Conservation (phyloP, 129 eudicot genomes). For the Tagetes erecta region DNA sequence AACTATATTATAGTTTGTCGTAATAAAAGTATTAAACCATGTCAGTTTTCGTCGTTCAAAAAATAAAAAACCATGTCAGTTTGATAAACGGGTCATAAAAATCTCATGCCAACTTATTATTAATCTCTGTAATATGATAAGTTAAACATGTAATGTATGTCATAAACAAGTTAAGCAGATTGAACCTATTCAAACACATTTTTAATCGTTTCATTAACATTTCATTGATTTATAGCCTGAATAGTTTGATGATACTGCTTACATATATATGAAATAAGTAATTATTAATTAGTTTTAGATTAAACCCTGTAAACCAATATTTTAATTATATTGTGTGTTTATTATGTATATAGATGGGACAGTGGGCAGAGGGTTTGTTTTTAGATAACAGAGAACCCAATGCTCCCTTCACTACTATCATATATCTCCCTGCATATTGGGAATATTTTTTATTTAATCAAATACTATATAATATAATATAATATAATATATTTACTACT, state of each 20-base stretch:
- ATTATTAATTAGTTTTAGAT: too few species aligned
- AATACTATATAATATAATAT: neutral
- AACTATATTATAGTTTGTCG: too few species aligned
- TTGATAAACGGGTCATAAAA: neutral
- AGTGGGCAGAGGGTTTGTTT: slow-evolving; percentile 19
- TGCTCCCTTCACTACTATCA: slow-evolving; percentile 33
- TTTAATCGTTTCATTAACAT: neutral
- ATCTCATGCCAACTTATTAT: neutral
- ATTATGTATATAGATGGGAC: neutral
- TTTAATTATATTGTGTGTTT: neutral
- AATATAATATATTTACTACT: neutral
- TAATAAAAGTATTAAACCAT: too few species aligned
- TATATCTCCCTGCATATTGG: slow-evolving; percentile 23
- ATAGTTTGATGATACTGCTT: too few species aligned
- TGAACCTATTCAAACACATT: neutral
- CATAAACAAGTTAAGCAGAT: too few species aligned
- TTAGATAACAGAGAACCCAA: slow-evolving; percentile 29
- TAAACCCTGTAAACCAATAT: too few species aligned
- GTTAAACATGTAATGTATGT: neutral
- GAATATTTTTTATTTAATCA: slow-evolving; percentile 14
- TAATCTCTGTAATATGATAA: too few species aligned
- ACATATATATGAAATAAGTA: too few species aligned
- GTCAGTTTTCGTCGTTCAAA: too few species aligned
- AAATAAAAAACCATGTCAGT: neutral
- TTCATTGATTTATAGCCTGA: too few species aligned